Evolutionary conservation across 2,329 filamentous ascomycete species (phyloP).

Genomic region (Fonsecaea pedrosoi): DNA sequence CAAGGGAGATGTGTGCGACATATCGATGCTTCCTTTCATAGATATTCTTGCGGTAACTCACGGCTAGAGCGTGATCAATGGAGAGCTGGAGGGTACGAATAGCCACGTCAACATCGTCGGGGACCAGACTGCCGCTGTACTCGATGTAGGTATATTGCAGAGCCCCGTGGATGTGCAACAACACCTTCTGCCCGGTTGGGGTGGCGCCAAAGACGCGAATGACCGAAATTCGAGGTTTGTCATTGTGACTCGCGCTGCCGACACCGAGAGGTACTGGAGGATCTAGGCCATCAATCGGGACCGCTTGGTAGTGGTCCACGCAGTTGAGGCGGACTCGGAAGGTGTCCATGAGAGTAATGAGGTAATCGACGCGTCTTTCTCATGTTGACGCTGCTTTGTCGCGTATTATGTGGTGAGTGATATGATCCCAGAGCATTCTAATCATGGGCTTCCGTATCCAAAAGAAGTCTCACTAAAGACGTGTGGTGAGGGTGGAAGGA

Average conservation of each 20-base stretch:
- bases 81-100: conserved; percentile 80
- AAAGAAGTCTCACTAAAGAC: background rate
- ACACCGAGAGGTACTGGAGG: conserved; percentile 70
- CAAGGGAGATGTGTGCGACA: conserved; percentile 87
- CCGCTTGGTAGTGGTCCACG: conserved; percentile 90
- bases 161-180: conserved; percentile 92
- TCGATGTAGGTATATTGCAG: conserved; percentile 96
- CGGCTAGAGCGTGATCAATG: conserved; percentile 86
- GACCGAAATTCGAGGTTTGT: conserved; percentile 78
- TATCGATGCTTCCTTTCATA: conserved; percentile 73
- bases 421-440: background rate
- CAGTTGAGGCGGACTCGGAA: conserved; percentile 94
- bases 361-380: conserved; percentile 26
- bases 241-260: conserved; percentile 62
- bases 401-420: background rate
- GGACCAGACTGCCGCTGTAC: conserved; percentile 73
- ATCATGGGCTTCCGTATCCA: background rate
- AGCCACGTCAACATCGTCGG: conserved; percentile 74
- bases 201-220: conserved; percentile 91
- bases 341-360: conserved; percentile 60
- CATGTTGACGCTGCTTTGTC: conserved; percentile 21
- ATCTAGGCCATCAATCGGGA: conserved; percentile 75
- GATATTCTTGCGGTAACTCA: conserved; percentile 80
- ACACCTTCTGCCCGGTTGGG: conserved; percentile 93
- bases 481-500: background rate